phyloP scores from a whole-genome alignment of 1,284 basidiomycete genomes.

The Naganishia albida region DNA sequence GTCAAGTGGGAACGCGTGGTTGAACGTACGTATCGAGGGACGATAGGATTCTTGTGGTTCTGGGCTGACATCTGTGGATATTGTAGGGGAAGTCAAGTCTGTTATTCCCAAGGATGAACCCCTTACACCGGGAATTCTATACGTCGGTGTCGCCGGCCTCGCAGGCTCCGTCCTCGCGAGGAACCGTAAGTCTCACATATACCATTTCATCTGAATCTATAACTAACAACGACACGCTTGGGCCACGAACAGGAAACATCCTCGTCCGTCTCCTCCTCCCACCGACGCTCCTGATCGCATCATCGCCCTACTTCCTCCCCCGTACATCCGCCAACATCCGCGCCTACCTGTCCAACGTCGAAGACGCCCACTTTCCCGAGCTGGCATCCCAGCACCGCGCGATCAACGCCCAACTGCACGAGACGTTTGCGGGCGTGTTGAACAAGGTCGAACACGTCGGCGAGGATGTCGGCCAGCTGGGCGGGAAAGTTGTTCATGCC shows the following conservation, averaged over 20 bases:
- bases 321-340: constrained; percentile 71
- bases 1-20: constrained; percentile 76
- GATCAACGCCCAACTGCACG: constrained; percentile 64
- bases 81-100: constrained; percentile 72
- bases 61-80: neutral
- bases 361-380: constrained; percentile 68
- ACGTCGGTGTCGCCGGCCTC: constrained; percentile 82
- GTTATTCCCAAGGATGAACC: constrained; percentile 75
- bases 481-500: constrained; percentile 60
- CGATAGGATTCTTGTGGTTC: neutral
- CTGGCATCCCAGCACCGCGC: constrained; percentile 69
- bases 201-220: too few relatives aligned
- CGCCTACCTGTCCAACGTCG: constrained; percentile 67
- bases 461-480: constrained; percentile 44
- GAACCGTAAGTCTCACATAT: constrained; percentile 60
- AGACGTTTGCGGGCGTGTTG: constrained; percentile 61
- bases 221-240: neutral
- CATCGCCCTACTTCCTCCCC: constrained; percentile 77
- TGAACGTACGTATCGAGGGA: constrained; percentile 65
- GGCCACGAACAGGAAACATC: constrained; percentile 53
- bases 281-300: constrained; percentile 65
- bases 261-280: constrained; percentile 69
- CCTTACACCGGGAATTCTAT: constrained; percentile 80
- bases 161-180: constrained; percentile 82
- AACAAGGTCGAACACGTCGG: constrained; percentile 57